Percentiles rank a stretch among this genome's conserved stretches.
Evolutionary conservation across 1,284 basidiomycete genomes (phyloP).

Genomic region (Veloporphyrellus conicus): DNA sequence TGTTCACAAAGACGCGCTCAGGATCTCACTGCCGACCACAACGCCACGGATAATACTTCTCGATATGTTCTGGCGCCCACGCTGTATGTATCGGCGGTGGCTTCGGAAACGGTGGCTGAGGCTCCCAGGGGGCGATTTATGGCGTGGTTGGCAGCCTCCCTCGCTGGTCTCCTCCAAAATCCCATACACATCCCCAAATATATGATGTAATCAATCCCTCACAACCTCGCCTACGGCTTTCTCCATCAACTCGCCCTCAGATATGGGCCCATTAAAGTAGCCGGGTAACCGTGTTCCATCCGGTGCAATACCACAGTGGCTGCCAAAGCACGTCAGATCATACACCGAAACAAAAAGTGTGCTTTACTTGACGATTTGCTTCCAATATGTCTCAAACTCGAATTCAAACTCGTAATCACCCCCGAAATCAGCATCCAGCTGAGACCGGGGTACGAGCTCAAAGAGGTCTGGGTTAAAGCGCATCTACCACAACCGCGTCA

Average conservation of each 20-base stretch:
- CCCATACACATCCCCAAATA: conserved; percentile 23
- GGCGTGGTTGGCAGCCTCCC: conserved; percentile 21
- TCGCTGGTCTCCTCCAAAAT: conserved; percentile 10
- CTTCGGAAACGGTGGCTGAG: conserved; percentile 27
- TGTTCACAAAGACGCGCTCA: conserved; percentile 15
- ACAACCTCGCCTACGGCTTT: background rate
- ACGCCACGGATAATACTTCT: background rate
- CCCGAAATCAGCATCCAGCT: conserved; percentile 81
- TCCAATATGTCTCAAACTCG: conserved; percentile 75
- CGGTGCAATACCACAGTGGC: conserved; percentile 55
- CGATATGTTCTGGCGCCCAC: conserved; percentile 7
- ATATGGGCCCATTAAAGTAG: conserved; percentile 29
- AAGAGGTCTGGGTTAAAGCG: conserved; percentile 81
- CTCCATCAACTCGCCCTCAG: background rate
- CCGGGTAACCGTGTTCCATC: conserved; percentile 52
- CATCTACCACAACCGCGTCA: conserved; percentile 49
- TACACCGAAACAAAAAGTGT: background rate
- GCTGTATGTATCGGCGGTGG: conserved; percentile 13
- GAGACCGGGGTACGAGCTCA: conserved; percentile 70
- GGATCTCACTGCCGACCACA: conserved; percentile 14
- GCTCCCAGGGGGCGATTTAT: conserved; percentile 26
- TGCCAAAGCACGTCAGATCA: conserved; percentile 24
- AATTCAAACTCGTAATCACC: conserved; percentile 77
- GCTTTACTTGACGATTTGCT: conserved; percentile 62
- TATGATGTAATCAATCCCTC: conserved; percentile 20